These are phyloP conservation scores for Erythrophleum ivorense DNA, from an alignment of 331 rosid genomes.

Conservation along the genomic window DNA sequence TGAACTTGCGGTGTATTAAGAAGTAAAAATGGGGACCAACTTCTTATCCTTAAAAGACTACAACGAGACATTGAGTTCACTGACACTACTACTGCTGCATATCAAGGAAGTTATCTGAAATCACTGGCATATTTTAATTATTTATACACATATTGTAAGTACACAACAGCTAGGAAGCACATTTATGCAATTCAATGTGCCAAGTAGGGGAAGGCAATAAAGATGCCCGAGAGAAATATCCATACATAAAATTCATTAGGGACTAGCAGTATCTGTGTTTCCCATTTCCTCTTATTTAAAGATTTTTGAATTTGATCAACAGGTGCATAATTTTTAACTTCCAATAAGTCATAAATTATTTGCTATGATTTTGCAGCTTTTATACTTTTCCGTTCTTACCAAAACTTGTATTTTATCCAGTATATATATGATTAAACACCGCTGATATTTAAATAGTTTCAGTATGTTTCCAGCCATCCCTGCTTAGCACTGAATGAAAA, in stretches of 20 bases:
- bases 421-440: not conserved
- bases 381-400: not conserved
- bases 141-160: not conserved
- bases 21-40: not conserved
- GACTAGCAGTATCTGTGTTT: not conserved
- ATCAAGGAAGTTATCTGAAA: not conserved
- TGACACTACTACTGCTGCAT: not conserved
- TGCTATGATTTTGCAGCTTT: not conserved
- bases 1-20: not conserved
- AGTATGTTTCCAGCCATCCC: not conserved
- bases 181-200: not conserved
- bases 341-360: not conserved
- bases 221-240: not conserved
- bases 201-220: not conserved
- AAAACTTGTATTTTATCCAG: not conserved
- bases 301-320: not conserved
- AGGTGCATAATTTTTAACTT: too few species aligned
- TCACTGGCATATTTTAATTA: not conserved
- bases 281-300: not conserved
- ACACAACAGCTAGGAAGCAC: not conserved
- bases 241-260: not conserved
- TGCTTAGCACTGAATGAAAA: conserved; percentile 1
- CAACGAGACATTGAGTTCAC: not conserved
- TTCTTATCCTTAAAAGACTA: not conserved
- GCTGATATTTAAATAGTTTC: not conserved